phyloP scores from a whole-genome alignment of 352 stramenopile species.

The Phytophthora colocasiae region DNA sequence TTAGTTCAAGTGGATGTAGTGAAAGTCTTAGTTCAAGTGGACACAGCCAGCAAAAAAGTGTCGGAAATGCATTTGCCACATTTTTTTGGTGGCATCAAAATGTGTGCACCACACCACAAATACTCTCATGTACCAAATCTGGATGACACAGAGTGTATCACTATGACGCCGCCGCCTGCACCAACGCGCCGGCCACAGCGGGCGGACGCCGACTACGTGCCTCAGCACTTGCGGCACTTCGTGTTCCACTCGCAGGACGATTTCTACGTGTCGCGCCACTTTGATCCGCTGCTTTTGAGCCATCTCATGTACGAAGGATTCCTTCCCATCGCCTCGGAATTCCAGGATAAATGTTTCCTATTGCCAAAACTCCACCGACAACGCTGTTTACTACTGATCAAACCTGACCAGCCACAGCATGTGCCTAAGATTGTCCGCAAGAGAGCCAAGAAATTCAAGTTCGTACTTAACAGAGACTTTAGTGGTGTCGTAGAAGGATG shows the following conservation, averaged over 20 bases:
- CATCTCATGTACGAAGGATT: slow-evolving; percentile 96
- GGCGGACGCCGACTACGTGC: slow-evolving; percentile 86
- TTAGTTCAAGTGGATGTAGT: no score
- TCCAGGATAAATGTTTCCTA: slow-evolving; percentile 69
- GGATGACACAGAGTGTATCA: neutral
- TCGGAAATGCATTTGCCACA: no score
- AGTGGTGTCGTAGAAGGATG: slow-evolving; percentile 90
- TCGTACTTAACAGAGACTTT: slow-evolving; percentile 92
- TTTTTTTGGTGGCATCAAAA: no score
- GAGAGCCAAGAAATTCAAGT: slow-evolving; percentile 85
- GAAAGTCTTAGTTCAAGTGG: neutral
- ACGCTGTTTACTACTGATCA: slow-evolving; percentile 86
- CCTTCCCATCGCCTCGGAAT: slow-evolving; percentile 92
- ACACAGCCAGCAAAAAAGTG: neutral
- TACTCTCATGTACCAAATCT: neutral
- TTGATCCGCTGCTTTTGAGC: slow-evolving; percentile 87
- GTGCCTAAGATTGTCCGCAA: slow-evolving; percentile 92
- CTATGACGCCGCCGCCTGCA: slow-evolving; percentile 20
- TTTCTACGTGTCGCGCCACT: slow-evolving; percentile 93
- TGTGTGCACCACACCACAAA: slow-evolving; percentile 7
- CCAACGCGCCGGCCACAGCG: slow-evolving; percentile 29
- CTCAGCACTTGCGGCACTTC: slow-evolving; percentile 79
- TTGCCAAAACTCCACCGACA: slow-evolving; percentile 92
- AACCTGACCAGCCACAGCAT: slow-evolving; percentile 57
- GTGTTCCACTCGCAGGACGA: slow-evolving; percentile 94